phyloP scores from a whole-genome alignment of 495 filamentous ascomycete genomes.

The Podospora pseudopauciseta region DNA sequence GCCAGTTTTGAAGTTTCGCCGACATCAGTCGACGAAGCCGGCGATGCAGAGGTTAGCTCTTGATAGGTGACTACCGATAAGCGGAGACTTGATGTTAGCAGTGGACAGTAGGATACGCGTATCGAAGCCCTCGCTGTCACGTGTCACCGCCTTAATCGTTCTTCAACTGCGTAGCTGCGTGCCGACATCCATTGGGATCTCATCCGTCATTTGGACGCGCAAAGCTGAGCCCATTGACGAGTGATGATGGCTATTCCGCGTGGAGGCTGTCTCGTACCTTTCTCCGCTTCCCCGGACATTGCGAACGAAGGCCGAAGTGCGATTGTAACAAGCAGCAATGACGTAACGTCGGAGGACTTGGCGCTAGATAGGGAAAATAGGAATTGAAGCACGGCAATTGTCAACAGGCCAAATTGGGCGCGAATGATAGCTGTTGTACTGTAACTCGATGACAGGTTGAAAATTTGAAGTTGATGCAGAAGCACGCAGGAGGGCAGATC shows the following conservation, averaged over 20 bases:
- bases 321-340: constrained; percentile 1
- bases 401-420: not conserved
- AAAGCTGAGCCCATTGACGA: not conserved
- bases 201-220: not conserved
- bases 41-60: constrained; percentile 11
- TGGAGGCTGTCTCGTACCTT: constrained; percentile 35
- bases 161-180: not conserved
- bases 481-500: constrained; percentile 9
- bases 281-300: constrained; percentile 37
- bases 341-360: not conserved
- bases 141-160: not conserved
- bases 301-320: constrained; percentile 44
- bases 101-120: not conserved
- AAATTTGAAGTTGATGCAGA: not conserved
- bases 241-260: not conserved
- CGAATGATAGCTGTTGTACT: not conserved
- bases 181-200: not conserved
- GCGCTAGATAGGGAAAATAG: not conserved
- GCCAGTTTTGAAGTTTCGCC: not conserved
- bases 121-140: not conserved
- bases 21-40: not conserved
- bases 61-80: constrained; percentile 20
- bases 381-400: not conserved
- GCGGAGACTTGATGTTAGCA: constrained; percentile 15
- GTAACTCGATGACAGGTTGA: not conserved